Conservation (phyloP, 2,329 filamentous ascomycete genomes). For the Colletotrichum australisinense region DNA sequence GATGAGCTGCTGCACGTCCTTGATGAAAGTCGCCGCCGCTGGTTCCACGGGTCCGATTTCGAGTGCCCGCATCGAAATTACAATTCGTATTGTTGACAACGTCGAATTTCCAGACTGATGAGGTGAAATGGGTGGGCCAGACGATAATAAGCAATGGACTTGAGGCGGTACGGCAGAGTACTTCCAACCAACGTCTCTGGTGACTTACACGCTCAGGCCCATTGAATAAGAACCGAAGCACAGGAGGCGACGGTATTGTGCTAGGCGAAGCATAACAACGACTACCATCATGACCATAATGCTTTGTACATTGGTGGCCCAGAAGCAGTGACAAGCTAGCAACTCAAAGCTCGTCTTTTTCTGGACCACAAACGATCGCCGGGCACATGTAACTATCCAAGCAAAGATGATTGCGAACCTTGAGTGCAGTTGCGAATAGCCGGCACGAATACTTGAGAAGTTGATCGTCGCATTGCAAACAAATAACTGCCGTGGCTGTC, state of each 20-base stretch:
- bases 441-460: not conserved
- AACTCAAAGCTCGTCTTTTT: conserved; percentile 7
- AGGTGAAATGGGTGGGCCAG: not conserved
- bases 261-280: not conserved
- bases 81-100: conserved; percentile 18
- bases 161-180: not conserved
- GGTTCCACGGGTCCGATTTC: not conserved
- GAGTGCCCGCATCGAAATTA: conserved; percentile 14
- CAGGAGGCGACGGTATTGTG: not conserved
- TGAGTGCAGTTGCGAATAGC: not conserved
- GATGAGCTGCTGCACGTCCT: too few relatives aligned
- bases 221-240: not conserved
- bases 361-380: not conserved
- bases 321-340: conserved; percentile 3
- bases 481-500: conserved; percentile 1
- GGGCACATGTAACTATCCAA: conserved; percentile 6
- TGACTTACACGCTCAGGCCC: not conserved
- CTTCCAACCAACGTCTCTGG: not conserved
- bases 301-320: not conserved
- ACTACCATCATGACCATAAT: not conserved
- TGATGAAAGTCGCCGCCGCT: not conserved
- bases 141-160: not conserved
- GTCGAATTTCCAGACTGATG: conserved; percentile 16
- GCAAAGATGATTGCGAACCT: conserved; percentile 3
- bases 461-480: conserved; percentile 5